phyloP scores from a whole-genome alignment of 768 basidiomycete genomes.

The Amanita fuliginea region DNA sequence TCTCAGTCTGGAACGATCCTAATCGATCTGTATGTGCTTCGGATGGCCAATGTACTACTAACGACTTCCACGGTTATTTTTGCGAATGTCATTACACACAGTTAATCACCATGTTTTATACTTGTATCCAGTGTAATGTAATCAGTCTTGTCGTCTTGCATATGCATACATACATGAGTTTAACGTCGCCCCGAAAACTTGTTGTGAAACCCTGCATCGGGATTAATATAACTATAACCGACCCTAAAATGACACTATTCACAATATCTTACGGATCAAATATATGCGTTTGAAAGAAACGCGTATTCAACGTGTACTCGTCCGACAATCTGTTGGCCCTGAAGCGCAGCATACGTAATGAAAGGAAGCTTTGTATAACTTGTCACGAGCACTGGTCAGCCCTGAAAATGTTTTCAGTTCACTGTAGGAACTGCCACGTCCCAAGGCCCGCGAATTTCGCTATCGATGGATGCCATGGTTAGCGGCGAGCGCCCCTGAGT shows the following conservation, averaged over 20 bases:
- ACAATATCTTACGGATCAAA: too few species aligned
- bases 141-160: slow-evolving; percentile 2
- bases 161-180: not conserved
- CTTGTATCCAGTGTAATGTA: slow-evolving; percentile 6
- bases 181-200: not conserved
- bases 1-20: slow-evolving; percentile 18
- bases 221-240: not conserved
- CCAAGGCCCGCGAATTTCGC: slow-evolving; percentile 86
- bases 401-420: slow-evolving; percentile 22
- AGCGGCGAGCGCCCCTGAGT: slow-evolving; percentile 4
- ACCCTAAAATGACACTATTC: not conserved
- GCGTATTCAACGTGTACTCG: slow-evolving; percentile 3
- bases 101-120: slow-evolving; percentile 7
- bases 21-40: not conserved
- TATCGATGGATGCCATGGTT: slow-evolving; percentile 19
- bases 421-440: slow-evolving; percentile 75
- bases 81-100: slow-evolving; percentile 2
- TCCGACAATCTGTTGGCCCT: slow-evolving; percentile 1
- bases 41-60: slow-evolving; percentile 6
- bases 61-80: not conserved
- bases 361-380: not conserved
- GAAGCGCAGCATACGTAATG: not conserved
- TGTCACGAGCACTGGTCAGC: not conserved
- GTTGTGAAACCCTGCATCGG: not conserved
- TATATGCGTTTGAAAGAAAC: not conserved